Evolutionary conservation across 2,329 filamentous ascomycete species (phyloP).

Genomic region (Penicillium digitatum): DNA sequence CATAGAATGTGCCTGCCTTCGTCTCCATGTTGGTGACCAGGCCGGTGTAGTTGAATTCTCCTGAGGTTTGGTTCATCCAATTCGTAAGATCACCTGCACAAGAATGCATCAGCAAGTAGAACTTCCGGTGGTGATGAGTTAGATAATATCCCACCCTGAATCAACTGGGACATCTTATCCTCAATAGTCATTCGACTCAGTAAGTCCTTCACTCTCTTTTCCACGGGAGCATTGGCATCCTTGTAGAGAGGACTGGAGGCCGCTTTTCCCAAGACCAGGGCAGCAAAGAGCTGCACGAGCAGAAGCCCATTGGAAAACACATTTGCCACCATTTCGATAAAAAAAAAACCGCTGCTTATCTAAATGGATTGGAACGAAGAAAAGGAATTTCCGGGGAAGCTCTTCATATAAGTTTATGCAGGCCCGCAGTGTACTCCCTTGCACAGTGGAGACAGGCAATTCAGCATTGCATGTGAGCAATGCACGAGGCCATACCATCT

Average conservation of each 20-base stretch:
- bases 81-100: constrained; percentile 61
- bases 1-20: constrained; percentile 66
- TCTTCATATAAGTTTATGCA: not conserved
- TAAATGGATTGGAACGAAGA: not conserved
- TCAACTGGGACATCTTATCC: constrained; percentile 67
- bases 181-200: constrained; percentile 69
- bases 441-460: not conserved
- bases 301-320: constrained; percentile 24
- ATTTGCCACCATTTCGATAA: constrained; percentile 16
- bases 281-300: constrained; percentile 25
- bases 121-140: accelerated
- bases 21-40: constrained; percentile 63
- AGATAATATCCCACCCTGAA: constrained; percentile 46
- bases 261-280: constrained; percentile 15
- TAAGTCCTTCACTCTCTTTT: constrained; percentile 63
- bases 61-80: constrained; percentile 66
- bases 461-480: not conserved
- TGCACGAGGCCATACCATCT: not conserved
- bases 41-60: constrained; percentile 64
- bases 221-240: constrained; percentile 58
- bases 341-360: not conserved
- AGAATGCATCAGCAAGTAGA: not conserved
- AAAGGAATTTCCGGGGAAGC: not conserved
- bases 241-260: constrained; percentile 50
- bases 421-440: not conserved